These are phyloP conservation scores for Diaporthe capsici DNA, from an alignment of 2,329 filamentous ascomycete species.

Conservation along the genomic window DNA sequence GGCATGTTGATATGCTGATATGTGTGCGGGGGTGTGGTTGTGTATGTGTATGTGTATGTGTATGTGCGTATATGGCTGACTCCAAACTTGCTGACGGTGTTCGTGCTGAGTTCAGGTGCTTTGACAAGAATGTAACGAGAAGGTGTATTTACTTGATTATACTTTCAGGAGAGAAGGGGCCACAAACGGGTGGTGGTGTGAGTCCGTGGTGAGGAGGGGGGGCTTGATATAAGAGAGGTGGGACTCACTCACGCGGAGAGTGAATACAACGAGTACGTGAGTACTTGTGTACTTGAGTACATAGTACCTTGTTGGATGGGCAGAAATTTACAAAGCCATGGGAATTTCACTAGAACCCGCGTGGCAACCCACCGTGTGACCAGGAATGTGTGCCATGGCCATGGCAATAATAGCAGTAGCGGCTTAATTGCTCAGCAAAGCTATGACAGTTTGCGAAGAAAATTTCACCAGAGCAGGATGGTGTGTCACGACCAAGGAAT, in stretches of 20 bases:
- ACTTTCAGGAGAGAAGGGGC: slow-evolving; percentile 7
- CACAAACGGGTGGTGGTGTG: background rate
- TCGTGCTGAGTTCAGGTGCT: background rate
- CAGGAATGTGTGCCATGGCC: background rate
- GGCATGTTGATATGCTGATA: slow-evolving; percentile 50
- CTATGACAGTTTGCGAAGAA: slow-evolving; percentile 28
- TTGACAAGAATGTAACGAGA: background rate
- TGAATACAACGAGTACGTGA: background rate
- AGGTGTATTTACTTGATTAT: slow-evolving; percentile 20
- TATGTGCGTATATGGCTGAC: background rate
- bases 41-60: slow-evolving; percentile 14
- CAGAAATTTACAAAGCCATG: slow-evolving; percentile 29
- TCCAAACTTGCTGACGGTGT: slow-evolving; percentile 10
- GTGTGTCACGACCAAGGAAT: slow-evolving; percentile 34
- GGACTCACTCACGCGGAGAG: background rate
- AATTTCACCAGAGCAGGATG: slow-evolving; percentile 26
- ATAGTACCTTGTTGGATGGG: background rate
- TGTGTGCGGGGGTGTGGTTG: slow-evolving; percentile 37
- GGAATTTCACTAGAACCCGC: slow-evolving; percentile 12
- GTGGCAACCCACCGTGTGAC: slow-evolving; percentile 29
- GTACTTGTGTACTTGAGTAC: slow-evolving; percentile 1
- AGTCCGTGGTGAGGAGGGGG: slow-evolving; percentile 20
- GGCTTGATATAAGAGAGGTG: slow-evolving; percentile 34
- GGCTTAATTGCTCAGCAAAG: slow-evolving; percentile 23
- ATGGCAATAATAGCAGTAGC: slow-evolving; percentile 6